A percentile compares a stretch with the other conserved stretches of the same genome.
These are phyloP conservation scores for Flammula alnicola DNA, from an alignment of 1,284 basidiomycete species.

Conservation along the genomic window DNA sequence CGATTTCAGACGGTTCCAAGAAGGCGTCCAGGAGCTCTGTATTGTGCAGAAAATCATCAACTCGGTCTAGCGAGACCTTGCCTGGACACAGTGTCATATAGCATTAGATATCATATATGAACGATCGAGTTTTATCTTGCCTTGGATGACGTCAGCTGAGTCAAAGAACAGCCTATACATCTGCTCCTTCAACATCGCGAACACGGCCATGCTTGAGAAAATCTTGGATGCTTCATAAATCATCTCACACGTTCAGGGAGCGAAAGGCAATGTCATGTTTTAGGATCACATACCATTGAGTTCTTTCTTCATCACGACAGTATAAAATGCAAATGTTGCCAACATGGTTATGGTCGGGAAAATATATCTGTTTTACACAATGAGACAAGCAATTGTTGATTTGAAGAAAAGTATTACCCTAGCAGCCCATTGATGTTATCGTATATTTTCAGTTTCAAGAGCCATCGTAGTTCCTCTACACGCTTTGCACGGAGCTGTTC, in stretches of 20 bases:
- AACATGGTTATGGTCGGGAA: conserved; percentile 71
- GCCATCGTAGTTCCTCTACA: conserved; percentile 58
- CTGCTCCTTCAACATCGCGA: conserved; percentile 28
- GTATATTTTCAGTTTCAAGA: conserved; percentile 44
- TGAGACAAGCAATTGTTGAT: conserved; percentile 40
- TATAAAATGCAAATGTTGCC: conserved; percentile 65
- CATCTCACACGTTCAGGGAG: background rate
- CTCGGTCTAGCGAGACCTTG: conserved; percentile 54
- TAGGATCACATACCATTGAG: conserved; percentile 23
- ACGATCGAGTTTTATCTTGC: conserved; percentile 1
- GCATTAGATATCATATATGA: background rate
- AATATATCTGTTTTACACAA: conserved; percentile 44
- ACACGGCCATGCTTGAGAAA: conserved; percentile 30
- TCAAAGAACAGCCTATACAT: conserved; percentile 13
- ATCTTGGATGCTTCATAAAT: conserved; percentile 21
- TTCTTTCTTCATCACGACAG: conserved; percentile 42
- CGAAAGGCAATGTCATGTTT: too few species aligned
- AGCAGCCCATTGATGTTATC: conserved; percentile 4
- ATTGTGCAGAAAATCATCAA: conserved; percentile 51
- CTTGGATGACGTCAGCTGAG: conserved; percentile 1
- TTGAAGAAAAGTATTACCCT: background rate
- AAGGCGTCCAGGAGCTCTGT: conserved; percentile 60
- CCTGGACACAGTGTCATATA: conserved; percentile 22
- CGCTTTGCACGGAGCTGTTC: conserved; percentile 52
- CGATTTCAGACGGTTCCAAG: conserved; percentile 17